Conservation (phyloP, 2,329 filamentous ascomycete genomes). For the Ophiognomonia clavigignenti-juglandacearum region DNA sequence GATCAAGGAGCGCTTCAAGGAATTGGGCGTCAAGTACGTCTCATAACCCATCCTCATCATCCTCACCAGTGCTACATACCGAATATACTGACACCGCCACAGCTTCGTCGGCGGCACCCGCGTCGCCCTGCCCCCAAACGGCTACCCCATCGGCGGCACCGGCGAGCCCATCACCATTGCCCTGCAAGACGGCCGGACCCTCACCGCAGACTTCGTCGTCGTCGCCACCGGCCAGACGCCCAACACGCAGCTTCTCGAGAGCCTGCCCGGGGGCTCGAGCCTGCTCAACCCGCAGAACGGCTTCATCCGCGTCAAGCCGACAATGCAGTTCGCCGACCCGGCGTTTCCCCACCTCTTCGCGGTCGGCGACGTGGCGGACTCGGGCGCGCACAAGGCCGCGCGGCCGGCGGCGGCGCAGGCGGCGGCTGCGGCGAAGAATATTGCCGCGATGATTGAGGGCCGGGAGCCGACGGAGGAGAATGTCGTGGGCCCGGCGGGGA, state of each 20-base stretch:
- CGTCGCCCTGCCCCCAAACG: slow-evolving; percentile 22
- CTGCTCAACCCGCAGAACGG: slow-evolving; percentile 26
- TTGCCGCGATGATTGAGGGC: slow-evolving; percentile 34
- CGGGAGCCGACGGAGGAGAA: slow-evolving; percentile 24
- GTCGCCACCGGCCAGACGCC: slow-evolving; percentile 45
- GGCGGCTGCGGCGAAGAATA: slow-evolving; percentile 38
- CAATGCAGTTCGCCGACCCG: slow-evolving; percentile 38
- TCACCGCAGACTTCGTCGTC: slow-evolving; percentile 38
- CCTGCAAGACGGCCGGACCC: slow-evolving; percentile 26
- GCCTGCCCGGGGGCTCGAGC: slow-evolving; percentile 19
- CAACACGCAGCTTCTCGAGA: slow-evolving; percentile 34
- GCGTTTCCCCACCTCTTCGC: slow-evolving; percentile 41
- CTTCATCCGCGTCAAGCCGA: slow-evolving; percentile 37
- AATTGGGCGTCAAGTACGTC: slow-evolving; percentile 31
- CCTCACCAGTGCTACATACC: no score
- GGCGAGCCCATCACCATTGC: slow-evolving; percentile 21
- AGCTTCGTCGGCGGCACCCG: slow-evolving; percentile 24
- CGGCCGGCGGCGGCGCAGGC: slow-evolving; percentile 40
- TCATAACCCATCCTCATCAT: no score
- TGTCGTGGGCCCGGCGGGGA: slow-evolving; percentile 28
- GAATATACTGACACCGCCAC: slow-evolving; percentile 14
- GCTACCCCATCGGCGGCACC: slow-evolving; percentile 18
- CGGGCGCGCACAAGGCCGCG: slow-evolving; percentile 37
- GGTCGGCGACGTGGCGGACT: slow-evolving; percentile 46
- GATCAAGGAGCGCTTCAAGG: slow-evolving; percentile 29